Conservation (phyloP, 805 yeast species). For the Myxozyma vanderwaltii region DNA sequence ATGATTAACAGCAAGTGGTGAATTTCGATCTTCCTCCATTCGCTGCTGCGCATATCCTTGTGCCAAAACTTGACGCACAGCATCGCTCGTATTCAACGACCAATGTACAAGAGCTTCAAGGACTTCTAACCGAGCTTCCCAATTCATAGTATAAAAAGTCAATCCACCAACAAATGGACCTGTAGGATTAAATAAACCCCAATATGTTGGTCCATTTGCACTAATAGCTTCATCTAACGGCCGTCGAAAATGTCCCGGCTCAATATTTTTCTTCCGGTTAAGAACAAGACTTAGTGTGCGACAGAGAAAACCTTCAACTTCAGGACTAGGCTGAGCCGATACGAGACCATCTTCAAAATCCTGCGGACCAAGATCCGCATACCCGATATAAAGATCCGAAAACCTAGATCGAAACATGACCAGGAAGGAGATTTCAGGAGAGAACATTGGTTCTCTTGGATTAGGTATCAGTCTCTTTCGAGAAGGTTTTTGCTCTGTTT, state of each 20-base stretch:
- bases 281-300: conserved; percentile 43
- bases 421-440: conserved; percentile 27
- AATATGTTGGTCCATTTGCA: conserved; percentile 35
- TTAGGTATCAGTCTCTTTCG: conserved; percentile 11
- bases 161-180: conserved; percentile 33
- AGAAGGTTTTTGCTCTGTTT: neutral
- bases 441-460: conserved; percentile 19
- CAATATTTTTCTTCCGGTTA: conserved; percentile 48
- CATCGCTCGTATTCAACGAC: conserved; percentile 41
- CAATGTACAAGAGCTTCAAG: conserved; percentile 42
- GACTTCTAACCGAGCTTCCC: conserved; percentile 41
- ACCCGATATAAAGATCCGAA: conserved; percentile 40
- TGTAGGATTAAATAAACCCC: conserved; percentile 29
- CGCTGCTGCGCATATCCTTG: conserved; percentile 15
- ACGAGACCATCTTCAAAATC: conserved; percentile 46
- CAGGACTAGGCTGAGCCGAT: conserved; percentile 32
- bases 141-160: conserved; percentile 39
- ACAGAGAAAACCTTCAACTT: conserved; percentile 41
- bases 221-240: conserved; percentile 46
- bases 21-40: conserved; percentile 22
- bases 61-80: conserved; percentile 31
- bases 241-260: conserved; percentile 42
- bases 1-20: conserved; percentile 28
- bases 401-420: conserved; percentile 40
- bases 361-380: conserved; percentile 45